These are phyloP conservation scores for Alloascoidea africana DNA, from an alignment of 805 yeast genomes.

Conservation along the genomic window DNA sequence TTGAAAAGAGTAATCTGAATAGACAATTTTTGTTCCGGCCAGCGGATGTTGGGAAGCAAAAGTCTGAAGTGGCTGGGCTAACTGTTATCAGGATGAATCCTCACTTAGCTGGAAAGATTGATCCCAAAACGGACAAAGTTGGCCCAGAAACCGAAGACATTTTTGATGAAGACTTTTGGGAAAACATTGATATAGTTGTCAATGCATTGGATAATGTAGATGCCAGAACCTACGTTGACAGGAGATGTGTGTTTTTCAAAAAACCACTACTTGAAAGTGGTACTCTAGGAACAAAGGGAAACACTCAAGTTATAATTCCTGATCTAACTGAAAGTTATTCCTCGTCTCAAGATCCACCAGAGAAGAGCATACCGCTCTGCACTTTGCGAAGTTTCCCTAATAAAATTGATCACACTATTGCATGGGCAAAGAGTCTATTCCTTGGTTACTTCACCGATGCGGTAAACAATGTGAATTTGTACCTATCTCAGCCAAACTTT, in stretches of 20 bases:
- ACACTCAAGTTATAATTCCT: slow-evolving; percentile 93
- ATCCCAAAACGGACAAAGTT: slow-evolving; percentile 69
- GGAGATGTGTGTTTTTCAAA: slow-evolving; percentile 86
- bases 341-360: slow-evolving; percentile 97
- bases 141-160: slow-evolving; percentile 86
- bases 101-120: slow-evolving; percentile 63
- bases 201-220: slow-evolving; percentile 96
- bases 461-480: slow-evolving; percentile 88
- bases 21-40: slow-evolving; percentile 94
- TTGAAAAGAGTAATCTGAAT: slow-evolving; percentile 90
- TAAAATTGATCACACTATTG: slow-evolving; percentile 96
- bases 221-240: slow-evolving; percentile 94
- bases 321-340: slow-evolving; percentile 90
- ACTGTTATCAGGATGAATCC: slow-evolving; percentile 85
- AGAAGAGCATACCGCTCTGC: slow-evolving; percentile 92
- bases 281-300: slow-evolving; percentile 96
- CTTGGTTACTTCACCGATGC: slow-evolving; percentile 82
- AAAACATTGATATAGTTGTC: slow-evolving; percentile 70
- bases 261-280: slow-evolving; percentile 93
- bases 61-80: slow-evolving; percentile 78
- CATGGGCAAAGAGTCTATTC: slow-evolving; percentile 95
- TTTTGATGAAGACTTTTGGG: slow-evolving; percentile 81
- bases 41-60: slow-evolving; percentile 82
- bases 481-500: slow-evolving; percentile 81
- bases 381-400: slow-evolving; percentile 95